phyloP scores from a whole-genome alignment of 768 basidiomycete genomes.

The Dentipellis sp. region DNA sequence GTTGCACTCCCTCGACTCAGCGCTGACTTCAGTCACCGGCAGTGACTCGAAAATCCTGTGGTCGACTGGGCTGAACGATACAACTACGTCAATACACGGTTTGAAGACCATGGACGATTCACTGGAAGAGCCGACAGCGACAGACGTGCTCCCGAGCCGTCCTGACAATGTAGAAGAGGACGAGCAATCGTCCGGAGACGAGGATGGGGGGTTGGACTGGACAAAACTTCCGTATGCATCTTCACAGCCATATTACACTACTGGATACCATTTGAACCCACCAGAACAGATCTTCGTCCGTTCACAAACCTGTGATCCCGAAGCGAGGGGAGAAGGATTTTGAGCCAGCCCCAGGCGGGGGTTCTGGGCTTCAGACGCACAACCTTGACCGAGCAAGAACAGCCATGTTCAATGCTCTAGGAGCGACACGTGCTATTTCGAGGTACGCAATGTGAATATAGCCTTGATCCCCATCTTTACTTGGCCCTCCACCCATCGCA shows the following conservation, averaged over 20 bases:
- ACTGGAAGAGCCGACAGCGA: constrained; percentile 34
- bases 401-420: constrained; percentile 83
- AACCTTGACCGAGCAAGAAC: constrained; percentile 69
- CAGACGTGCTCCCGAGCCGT: constrained; percentile 15
- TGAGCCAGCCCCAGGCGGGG: constrained; percentile 61
- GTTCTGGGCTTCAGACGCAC: constrained; percentile 72
- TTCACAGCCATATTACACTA: neutral
- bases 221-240: constrained; percentile 55
- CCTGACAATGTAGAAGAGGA: constrained; percentile 32
- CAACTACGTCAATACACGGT: neutral
- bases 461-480: neutral
- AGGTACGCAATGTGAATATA: constrained; percentile 43
- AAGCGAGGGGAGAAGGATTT: constrained; percentile 98
- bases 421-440: constrained; percentile 62
- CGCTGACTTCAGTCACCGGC: no score
- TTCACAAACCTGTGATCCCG: constrained; percentile 67
- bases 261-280: neutral
- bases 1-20: no score
- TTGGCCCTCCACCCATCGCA: constrained; percentile 18
- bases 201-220: constrained; percentile 76
- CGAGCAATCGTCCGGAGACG: constrained; percentile 56
- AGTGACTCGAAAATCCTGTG: no score
- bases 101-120: constrained; percentile 50
- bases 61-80: no score
- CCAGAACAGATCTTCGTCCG: constrained; percentile 14